Percentiles rank a stretch among this genome's conserved stretches.
phyloP scores from a whole-genome alignment of 1,284 basidiomycete genomes.

The Moesziomyces aphidis region DNA sequence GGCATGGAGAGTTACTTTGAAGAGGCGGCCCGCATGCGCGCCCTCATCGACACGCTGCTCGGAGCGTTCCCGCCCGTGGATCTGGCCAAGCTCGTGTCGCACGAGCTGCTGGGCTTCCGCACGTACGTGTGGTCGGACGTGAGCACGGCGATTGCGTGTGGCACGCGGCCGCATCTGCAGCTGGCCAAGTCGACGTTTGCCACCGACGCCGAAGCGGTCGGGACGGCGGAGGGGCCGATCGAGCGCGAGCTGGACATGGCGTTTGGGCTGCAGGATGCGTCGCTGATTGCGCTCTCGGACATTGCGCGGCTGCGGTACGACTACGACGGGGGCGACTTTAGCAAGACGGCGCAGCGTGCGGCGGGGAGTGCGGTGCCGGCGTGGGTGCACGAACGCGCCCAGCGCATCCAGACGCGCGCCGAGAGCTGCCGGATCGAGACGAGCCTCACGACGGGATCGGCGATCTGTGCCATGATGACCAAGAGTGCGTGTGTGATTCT shows the following conservation, averaged over 20 bases:
- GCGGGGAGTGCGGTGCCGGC: conserved; percentile 21
- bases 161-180: conserved; percentile 36
- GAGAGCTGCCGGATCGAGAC: conserved; percentile 20
- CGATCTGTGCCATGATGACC: conserved; percentile 34
- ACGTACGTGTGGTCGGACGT: conserved; percentile 44
- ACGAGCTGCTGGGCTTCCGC: conserved; percentile 31
- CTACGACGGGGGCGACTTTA: conserved; percentile 36
- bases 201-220: background rate
- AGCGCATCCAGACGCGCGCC: conserved; percentile 19
- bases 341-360: conserved; percentile 9
- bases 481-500: conserved; percentile 30
- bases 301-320: conserved; percentile 36
- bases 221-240: background rate
- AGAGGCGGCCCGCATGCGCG: conserved; percentile 27
- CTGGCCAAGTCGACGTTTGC: conserved; percentile 21
- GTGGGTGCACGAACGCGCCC: conserved; percentile 35
- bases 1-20: conserved; percentile 39
- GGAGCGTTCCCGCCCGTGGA: conserved; percentile 34
- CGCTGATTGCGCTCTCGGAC: conserved; percentile 35
- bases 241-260: conserved; percentile 4
- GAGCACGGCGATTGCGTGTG: conserved; percentile 32
- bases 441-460: conserved; percentile 17
- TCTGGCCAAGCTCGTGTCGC: conserved; percentile 21
- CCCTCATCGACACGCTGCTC: conserved; percentile 25
- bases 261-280: conserved; percentile 24